A percentile compares a stretch with the other conserved stretches of the same genome.
phyloP scores from a whole-genome alignment of 208 protist genomes.

The Vickermania spadyakhi region DNA sequence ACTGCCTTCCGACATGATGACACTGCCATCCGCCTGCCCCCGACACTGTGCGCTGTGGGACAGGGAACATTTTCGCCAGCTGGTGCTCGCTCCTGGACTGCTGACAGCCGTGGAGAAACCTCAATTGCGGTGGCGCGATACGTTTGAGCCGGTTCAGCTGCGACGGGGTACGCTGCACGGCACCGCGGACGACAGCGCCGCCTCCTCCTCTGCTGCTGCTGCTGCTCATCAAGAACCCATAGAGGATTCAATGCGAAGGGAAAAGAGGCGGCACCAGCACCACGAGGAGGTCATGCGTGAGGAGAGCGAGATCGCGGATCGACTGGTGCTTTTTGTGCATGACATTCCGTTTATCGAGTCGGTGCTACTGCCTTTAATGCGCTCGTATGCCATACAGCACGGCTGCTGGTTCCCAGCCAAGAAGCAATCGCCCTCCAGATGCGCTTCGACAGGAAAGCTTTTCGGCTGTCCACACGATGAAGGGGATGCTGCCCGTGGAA shows the following conservation, averaged over 20 bases:
- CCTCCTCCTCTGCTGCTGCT: neutral
- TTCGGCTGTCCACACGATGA: too few species aligned
- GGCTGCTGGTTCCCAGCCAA: neutral
- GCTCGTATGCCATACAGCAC: constrained; percentile 13
- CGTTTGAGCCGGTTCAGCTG: too few species aligned
- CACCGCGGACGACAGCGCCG: neutral
- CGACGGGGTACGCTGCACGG: neutral
- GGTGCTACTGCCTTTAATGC: constrained; percentile 45
- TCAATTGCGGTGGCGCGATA: too few species aligned
- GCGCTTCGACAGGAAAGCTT: too few species aligned
- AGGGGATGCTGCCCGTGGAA: too few species aligned
- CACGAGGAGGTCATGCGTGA: neutral
- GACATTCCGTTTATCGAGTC: constrained; percentile 26
- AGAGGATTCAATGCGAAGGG: too few species aligned
- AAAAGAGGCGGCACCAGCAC: too few species aligned
- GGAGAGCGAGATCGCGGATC: neutral
- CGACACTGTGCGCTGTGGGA: neutral
- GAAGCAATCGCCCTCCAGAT: too few species aligned
- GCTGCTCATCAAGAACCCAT: too few species aligned
- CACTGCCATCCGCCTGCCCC: too few species aligned
- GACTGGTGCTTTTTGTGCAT: constrained; percentile 29
- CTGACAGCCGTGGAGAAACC: neutral
- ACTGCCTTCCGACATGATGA: too few species aligned
- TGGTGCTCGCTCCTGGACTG: constrained; percentile 15
- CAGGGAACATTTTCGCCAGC: neutral